Percentiles rank a stretch among this genome's conserved stretches.
These are phyloP conservation scores for Hypomontagnella submonticulosa DNA, from an alignment of 495 filamentous ascomycete genomes.

Conservation along the genomic window DNA sequence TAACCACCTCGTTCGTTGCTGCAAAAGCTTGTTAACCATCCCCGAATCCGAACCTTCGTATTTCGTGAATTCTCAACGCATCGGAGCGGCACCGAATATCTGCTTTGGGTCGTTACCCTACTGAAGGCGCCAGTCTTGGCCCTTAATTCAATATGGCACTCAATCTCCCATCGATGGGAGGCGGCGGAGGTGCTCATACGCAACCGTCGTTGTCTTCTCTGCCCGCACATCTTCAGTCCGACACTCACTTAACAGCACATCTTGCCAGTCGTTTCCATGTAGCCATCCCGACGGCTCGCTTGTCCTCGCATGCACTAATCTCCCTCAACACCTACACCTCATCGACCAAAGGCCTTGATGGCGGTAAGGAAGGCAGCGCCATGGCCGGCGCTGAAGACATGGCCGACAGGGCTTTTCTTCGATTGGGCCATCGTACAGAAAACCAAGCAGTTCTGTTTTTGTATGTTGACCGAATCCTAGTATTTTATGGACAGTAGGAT, in stretches of 20 bases:
- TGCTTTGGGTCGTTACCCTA: slow-evolving; percentile 25
- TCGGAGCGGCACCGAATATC: slow-evolving; percentile 17
- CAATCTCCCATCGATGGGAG: slow-evolving; percentile 56
- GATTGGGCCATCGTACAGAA: slow-evolving; percentile 88
- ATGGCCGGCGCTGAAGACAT: slow-evolving; percentile 90
- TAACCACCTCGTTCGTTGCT: slow-evolving; percentile 25
- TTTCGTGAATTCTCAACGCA: slow-evolving; percentile 15
- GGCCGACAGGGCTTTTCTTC: slow-evolving; percentile 82
- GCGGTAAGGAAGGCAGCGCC: slow-evolving; percentile 83
- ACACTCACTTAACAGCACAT: slow-evolving; percentile 95
- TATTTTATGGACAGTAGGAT: background rate
- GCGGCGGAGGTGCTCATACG: slow-evolving; percentile 75
- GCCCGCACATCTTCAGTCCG: slow-evolving; percentile 91
- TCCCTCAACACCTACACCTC: slow-evolving; percentile 92
- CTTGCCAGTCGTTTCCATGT: slow-evolving; percentile 96
- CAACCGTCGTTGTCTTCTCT: slow-evolving; percentile 89
- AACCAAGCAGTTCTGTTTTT: slow-evolving; percentile 93
- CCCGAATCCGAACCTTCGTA: slow-evolving; percentile 10
- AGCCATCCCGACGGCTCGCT: slow-evolving; percentile 81
- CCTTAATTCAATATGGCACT: slow-evolving; percentile 55
- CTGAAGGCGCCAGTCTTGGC: slow-evolving; percentile 46
- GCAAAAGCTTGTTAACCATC: slow-evolving; percentile 22
- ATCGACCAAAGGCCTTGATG: slow-evolving; percentile 88
- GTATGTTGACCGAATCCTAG: slow-evolving; percentile 63
- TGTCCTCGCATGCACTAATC: slow-evolving; percentile 91